Evolutionary conservation across 176 grass and related monocot genomes (phyloP), one percentile per base, ranked within the genome.

Genomic region (Lolium perenne): DNA sequence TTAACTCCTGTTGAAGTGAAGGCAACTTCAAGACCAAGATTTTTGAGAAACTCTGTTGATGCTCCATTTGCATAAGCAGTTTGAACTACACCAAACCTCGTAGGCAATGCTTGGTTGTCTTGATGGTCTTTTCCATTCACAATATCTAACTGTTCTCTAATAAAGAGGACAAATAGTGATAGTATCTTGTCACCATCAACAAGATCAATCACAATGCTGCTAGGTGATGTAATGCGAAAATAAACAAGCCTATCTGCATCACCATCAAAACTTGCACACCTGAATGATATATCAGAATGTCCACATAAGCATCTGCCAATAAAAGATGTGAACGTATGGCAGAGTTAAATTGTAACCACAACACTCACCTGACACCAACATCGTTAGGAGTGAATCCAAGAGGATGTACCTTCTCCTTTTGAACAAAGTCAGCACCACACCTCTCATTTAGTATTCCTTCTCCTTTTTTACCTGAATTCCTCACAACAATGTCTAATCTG

Each of bases 21-120:
- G 66, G 74, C 94, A 57, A 95, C 96, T 80, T 95, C 90, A 51
- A 98, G 89, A 64, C 93, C 96, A 55, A 95, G 54, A 45, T 80
- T 67, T 55, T 87, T 89, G 8, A 98, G 78, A 91, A 91, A 98
- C 12, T 91, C 75, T 48, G 91, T 98, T 4, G 93, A 93, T 66
- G 96, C 93, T 14, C 96, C 96, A 89, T 98, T 98, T 32, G 93
- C 96, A 89, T 98, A 98, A 43, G 96, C 96, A 82, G 96, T 98
- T 79, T 98, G 96, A 78, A 95, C 71, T 50, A 95, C 83, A 13
- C 93, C 96, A 83, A 98, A 84, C 74, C 84, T 90, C 76, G 90
- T 84, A 68, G 88, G 74, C n/a, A 92, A 76, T 86, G 78, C 80
- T 74, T 86, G 80, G 61, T 70, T 80, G 55, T 18, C 22, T 80